These are phyloP conservation scores for Prunus persica DNA, from an alignment of 306 rosid species.

Conservation along the genomic window Prunus_persica_NCBIv2 NC_034009.1:35697501-35698000, in stretches of 20 bases:
- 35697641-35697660: not conserved
- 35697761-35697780: conserved; percentile 76
- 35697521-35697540: not conserved
- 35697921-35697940: not conserved
- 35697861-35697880: not conserved
- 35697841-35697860: conserved; percentile 17
- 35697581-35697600: conserved; percentile 94
- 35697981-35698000: conserved; percentile 1
- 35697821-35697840: conserved; percentile 66
- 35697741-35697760: conserved; percentile 72
- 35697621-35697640: conserved; percentile 52
- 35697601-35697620: conserved; percentile 79
- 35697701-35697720: conserved; percentile 1
- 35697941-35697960: not conserved
- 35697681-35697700: not conserved
- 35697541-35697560: conserved; percentile 48
- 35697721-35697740: not conserved
- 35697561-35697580: conserved; percentile 84
- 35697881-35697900: conserved; percentile 1
- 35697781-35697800: conserved; percentile 86
- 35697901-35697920: not conserved
- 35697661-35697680: not conserved
- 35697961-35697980: not conserved
- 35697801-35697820: conserved; percentile 87
- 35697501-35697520: not conserved